phyloP scores from a whole-genome alignment of 2,329 filamentous ascomycete species.

The Microdochium bolleyi region DNA sequence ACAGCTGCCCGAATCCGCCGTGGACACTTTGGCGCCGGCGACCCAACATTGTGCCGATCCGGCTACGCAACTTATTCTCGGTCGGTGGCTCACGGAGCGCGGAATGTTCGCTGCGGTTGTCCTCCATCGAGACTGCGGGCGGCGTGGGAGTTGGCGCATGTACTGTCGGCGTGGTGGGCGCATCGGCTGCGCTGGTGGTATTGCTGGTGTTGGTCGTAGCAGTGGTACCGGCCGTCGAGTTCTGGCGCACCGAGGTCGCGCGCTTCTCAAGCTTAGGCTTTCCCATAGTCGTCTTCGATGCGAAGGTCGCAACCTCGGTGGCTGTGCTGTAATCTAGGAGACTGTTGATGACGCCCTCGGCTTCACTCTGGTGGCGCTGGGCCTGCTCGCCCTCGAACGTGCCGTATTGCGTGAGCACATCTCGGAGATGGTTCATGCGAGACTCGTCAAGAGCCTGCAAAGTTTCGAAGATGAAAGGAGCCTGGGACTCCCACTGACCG shows the following conservation, averaged over 20 bases:
- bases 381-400: constrained; percentile 88
- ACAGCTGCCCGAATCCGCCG: constrained; percentile 50
- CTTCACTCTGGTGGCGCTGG: constrained; percentile 64
- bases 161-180: constrained; percentile 11
- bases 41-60: constrained; percentile 63
- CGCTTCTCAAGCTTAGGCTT: constrained; percentile 34
- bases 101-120: constrained; percentile 38
- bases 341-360: constrained; percentile 72
- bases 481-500: constrained; percentile 87
- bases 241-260: constrained; percentile 28
- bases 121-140: constrained; percentile 14
- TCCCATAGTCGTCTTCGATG: constrained; percentile 33
- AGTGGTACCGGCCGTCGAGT: constrained; percentile 23
- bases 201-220: not conserved
- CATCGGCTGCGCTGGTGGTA: constrained; percentile 9
- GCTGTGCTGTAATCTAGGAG: constrained; percentile 81
- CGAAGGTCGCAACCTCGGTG: constrained; percentile 76
- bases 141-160: constrained; percentile 11
- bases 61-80: constrained; percentile 52
- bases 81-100: constrained; percentile 28
- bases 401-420: constrained; percentile 84
- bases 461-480: constrained; percentile 89
- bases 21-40: constrained; percentile 60
- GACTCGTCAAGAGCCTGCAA: constrained; percentile 87
- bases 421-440: constrained; percentile 80